Conservation (phyloP, 1,284 basidiomycete genomes). For the Calocybe gambosa region DNA sequence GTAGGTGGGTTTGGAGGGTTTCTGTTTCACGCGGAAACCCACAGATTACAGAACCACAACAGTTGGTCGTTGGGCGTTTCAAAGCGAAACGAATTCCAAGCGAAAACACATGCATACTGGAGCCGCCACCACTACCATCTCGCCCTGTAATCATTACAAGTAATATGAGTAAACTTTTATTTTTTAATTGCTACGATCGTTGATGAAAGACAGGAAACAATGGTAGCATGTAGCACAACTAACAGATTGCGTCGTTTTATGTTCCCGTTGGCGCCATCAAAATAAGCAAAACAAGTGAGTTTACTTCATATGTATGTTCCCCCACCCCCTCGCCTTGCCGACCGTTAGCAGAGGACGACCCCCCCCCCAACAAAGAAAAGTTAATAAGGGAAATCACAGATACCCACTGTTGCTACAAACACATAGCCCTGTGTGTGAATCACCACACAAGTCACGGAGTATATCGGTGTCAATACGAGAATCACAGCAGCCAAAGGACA, state of each 20-base stretch:
- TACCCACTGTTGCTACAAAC: conserved; percentile 51
- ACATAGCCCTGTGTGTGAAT: too few relatives aligned
- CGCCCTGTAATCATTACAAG: conserved; percentile 33
- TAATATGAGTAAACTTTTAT: background rate
- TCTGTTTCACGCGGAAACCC: too few relatives aligned
- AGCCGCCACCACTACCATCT: conserved; percentile 44
- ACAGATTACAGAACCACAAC: too few relatives aligned
- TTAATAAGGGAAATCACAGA: background rate
- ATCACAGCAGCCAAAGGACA: background rate
- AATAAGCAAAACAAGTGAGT: background rate
- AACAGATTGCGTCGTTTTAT: background rate
- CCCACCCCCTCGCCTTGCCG: too few relatives aligned
- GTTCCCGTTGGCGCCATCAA: conserved; percentile 1
- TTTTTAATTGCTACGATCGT: background rate
- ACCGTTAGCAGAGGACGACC: too few relatives aligned
- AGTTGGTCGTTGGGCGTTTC: background rate
- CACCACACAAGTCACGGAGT: background rate
- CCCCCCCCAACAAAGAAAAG: too few relatives aligned
- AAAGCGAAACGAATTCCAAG: too few relatives aligned
- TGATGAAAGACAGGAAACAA: background rate
- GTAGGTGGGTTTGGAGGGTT: too few relatives aligned
- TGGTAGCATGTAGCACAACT: background rate
- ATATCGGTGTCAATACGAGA: background rate
- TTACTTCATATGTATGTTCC: too few relatives aligned
- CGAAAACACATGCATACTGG: too few relatives aligned